Conservation (phyloP, 768 basidiomycete species). For the Termitomyces heimii region DNA sequence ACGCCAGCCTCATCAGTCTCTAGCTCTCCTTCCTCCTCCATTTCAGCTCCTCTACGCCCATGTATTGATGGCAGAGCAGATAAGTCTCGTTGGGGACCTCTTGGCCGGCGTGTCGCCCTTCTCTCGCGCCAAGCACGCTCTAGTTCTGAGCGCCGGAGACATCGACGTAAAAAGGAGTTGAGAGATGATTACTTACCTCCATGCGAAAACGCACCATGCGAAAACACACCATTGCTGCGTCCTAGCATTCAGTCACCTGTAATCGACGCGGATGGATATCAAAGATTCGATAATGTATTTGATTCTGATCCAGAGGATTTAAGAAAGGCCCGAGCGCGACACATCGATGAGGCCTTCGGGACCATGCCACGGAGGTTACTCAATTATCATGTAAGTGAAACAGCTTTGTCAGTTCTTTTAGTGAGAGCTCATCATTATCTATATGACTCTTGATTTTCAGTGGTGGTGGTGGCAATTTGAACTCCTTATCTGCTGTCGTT, state of each 20-base stretch:
- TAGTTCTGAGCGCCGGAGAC: conserved; percentile 11
- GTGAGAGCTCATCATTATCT: background rate
- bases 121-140: conserved; percentile 24
- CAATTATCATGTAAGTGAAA: conserved; percentile 60
- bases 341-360: conserved; percentile 56
- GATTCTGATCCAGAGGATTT: conserved; percentile 26
- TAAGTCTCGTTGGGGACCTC: conserved; percentile 52
- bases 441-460: conserved; percentile 27
- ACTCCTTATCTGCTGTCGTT: conserved; percentile 58
- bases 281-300: conserved; percentile 7
- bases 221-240: conserved; percentile 33
- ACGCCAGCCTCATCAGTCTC: conserved; percentile 38
- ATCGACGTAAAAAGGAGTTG: conserved; percentile 5
- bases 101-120: conserved; percentile 49
- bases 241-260: conserved; percentile 8
- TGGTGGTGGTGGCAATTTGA: conserved; percentile 86
- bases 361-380: conserved; percentile 61
- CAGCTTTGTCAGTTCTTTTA: background rate
- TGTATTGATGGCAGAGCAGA: conserved; percentile 38
- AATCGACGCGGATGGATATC: background rate
- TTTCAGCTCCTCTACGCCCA: conserved; percentile 73
- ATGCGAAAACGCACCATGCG: conserved; percentile 37
- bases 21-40: conserved; percentile 70
- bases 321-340: conserved; percentile 36
- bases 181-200: conserved; percentile 1